Evolutionary conservation across 805 yeast genomes (phyloP).

Genomic region (Candida argentea): DNA sequence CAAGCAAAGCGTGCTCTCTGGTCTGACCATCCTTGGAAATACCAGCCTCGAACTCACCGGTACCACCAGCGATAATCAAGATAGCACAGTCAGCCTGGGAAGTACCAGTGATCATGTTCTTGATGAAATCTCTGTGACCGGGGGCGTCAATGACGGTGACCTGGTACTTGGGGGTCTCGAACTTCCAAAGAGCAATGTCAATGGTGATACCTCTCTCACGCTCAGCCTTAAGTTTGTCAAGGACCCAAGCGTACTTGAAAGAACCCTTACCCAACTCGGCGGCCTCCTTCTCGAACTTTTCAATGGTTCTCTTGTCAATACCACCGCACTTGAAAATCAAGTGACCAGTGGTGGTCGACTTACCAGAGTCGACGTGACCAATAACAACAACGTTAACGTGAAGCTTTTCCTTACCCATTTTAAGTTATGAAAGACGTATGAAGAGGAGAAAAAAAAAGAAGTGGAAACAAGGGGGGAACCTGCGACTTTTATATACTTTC

Average conservation of each 20-base stretch:
- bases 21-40: constrained; percentile 93
- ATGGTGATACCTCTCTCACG: constrained; percentile 96
- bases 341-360: constrained; percentile 99
- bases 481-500: no score
- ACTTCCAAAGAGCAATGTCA: constrained; percentile 87
- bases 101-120: constrained; percentile 94
- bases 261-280: constrained; percentile 96
- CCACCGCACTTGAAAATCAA: constrained; percentile 99
- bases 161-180: constrained; percentile 83
- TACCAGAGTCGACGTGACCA: constrained; percentile 98
- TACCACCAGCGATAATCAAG: constrained; percentile 84
- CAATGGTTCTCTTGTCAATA: constrained; percentile 97
- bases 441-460: constrained; percentile 6
- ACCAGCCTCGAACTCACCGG: constrained; percentile 94
- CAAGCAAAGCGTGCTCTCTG: constrained; percentile 88
- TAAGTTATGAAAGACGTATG: constrained; percentile 6
- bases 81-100: constrained; percentile 91
- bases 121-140: constrained; percentile 94
- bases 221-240: constrained; percentile 93
- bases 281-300: constrained; percentile 97
- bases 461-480: no score
- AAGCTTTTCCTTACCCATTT: constrained; percentile 86
- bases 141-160: constrained; percentile 93
- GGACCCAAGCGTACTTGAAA: constrained; percentile 96
- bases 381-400: constrained; percentile 99